Evolutionary conservation across 2,329 filamentous ascomycete genomes (phyloP).

Genomic region (Trichophyton verrucosum): DNA sequence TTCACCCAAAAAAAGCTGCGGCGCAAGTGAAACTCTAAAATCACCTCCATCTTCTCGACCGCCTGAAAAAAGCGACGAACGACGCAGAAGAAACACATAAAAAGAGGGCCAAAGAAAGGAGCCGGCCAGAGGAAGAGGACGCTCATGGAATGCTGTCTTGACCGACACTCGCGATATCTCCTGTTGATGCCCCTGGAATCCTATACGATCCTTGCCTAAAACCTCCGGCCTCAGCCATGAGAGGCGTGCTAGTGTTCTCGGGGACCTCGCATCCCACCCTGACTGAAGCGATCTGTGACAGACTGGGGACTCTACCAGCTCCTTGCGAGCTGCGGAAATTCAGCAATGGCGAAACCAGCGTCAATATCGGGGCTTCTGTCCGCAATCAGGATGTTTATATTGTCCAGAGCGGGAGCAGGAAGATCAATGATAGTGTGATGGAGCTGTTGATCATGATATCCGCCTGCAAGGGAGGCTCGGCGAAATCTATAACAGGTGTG

Average conservation of each 20-base stretch:
- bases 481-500: slow-evolving; percentile 89
- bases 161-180: neutral
- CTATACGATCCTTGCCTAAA: neutral
- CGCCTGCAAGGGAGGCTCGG: slow-evolving; percentile 93
- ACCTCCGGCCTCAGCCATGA: slow-evolving; percentile 35
- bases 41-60: neutral
- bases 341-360: slow-evolving; percentile 57
- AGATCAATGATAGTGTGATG: slow-evolving; percentile 98
- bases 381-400: slow-evolving; percentile 99
- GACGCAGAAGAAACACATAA: neutral
- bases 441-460: slow-evolving; percentile 98
- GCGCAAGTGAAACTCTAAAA: neutral
- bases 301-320: slow-evolving; percentile 48
- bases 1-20: neutral
- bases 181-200: neutral
- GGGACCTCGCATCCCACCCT: slow-evolving; percentile 53
- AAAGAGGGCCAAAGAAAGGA: too few species aligned
- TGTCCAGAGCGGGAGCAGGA: slow-evolving; percentile 87
- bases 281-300: slow-evolving; percentile 53
- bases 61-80: neutral
- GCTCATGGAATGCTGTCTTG: neutral
- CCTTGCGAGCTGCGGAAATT: slow-evolving; percentile 53
- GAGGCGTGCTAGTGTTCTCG: slow-evolving; percentile 55
- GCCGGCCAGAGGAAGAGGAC: neutral
- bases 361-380: slow-evolving; percentile 57